Conservation (phyloP, 495 filamentous ascomycete species). For the Hypoxylon lenormandii region DNA sequence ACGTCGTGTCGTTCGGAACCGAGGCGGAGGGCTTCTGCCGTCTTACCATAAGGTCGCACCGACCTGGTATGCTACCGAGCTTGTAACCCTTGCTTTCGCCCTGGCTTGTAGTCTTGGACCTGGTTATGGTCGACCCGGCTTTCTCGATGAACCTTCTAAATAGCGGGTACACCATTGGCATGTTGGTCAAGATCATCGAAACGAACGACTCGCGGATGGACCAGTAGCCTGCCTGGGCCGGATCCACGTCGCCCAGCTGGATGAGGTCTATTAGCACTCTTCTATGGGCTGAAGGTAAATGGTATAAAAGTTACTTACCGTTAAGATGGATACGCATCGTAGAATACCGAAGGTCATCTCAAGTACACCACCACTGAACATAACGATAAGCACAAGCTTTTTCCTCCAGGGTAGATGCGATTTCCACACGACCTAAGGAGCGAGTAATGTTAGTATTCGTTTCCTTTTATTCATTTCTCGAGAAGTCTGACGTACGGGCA, state of each 20-base stretch:
- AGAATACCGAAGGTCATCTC: slow-evolving; percentile 71
- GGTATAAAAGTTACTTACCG: slow-evolving; percentile 54
- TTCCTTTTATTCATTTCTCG: slow-evolving; percentile 18
- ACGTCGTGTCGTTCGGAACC: slow-evolving; percentile 54
- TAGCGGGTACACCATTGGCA: slow-evolving; percentile 71
- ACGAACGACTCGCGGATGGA: slow-evolving; percentile 74
- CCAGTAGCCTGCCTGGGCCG: slow-evolving; percentile 69
- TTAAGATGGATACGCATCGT: slow-evolving; percentile 69
- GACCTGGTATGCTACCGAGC: slow-evolving; percentile 34
- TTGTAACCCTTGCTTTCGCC: slow-evolving; percentile 39
- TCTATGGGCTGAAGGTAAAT: slow-evolving; percentile 18
- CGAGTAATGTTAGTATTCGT: background rate
- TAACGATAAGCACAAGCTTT: slow-evolving; percentile 66
- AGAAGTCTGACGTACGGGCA: slow-evolving; percentile 52
- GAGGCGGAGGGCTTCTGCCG: slow-evolving; percentile 59
- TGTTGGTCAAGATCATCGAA: slow-evolving; percentile 69
- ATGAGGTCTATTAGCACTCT: slow-evolving; percentile 8
- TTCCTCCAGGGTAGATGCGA: slow-evolving; percentile 63
- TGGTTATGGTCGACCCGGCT: slow-evolving; percentile 36
- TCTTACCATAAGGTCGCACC: slow-evolving; percentile 46
- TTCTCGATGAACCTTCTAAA: slow-evolving; percentile 51
- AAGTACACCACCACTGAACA: slow-evolving; percentile 71
- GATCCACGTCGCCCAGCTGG: slow-evolving; percentile 59
- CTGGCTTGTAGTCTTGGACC: slow-evolving; percentile 18
- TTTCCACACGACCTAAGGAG: slow-evolving; percentile 64